Conservation (phyloP, 257 asterid genomes). For the Nicotiana undulata region DNA sequence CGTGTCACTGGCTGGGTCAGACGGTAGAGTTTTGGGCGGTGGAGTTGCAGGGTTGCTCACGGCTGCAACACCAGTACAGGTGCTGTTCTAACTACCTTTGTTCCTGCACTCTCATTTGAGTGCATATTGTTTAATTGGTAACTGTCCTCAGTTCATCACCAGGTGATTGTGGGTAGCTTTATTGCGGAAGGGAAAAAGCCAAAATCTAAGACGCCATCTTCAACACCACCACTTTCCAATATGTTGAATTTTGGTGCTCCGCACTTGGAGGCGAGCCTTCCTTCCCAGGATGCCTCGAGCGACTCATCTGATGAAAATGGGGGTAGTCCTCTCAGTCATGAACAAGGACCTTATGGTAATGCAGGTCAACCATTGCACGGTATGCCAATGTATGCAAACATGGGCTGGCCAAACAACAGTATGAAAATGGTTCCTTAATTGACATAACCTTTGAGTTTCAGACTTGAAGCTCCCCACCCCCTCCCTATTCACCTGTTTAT, state of each 20-base stretch:
- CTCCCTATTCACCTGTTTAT: too few relatives aligned
- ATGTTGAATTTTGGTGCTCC: slow-evolving; percentile 54
- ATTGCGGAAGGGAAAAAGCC: slow-evolving; percentile 59
- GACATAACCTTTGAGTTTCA: background rate
- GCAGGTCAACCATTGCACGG: slow-evolving; percentile 37
- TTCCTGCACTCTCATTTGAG: background rate
- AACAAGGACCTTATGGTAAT: slow-evolving; percentile 28
- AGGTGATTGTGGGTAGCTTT: slow-evolving; percentile 87
- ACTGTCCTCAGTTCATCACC: background rate
- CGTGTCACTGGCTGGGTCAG: slow-evolving; percentile 67
- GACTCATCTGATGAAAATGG: slow-evolving; percentile 58
- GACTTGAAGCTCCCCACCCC: background rate
- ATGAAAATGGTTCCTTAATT: slow-evolving; percentile 48
- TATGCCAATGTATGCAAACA: slow-evolving; percentile 38
- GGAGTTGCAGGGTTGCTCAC: slow-evolving; percentile 71
- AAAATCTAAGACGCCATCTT: slow-evolving; percentile 24
- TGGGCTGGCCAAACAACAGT: slow-evolving; percentile 52
- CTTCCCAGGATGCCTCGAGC: slow-evolving; percentile 50
- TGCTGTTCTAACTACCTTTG: background rate
- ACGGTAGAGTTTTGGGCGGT: slow-evolving; percentile 78
- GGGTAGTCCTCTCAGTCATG: slow-evolving; percentile 39
- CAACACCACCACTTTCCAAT: slow-evolving; percentile 29
- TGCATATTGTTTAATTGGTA: background rate
- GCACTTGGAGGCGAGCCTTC: slow-evolving; percentile 32
- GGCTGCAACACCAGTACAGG: slow-evolving; percentile 86